Evolutionary conservation across 2,329 filamentous ascomycete genomes (phyloP).

Genomic region (Nannizziopsis arthrosporioides): DNA sequence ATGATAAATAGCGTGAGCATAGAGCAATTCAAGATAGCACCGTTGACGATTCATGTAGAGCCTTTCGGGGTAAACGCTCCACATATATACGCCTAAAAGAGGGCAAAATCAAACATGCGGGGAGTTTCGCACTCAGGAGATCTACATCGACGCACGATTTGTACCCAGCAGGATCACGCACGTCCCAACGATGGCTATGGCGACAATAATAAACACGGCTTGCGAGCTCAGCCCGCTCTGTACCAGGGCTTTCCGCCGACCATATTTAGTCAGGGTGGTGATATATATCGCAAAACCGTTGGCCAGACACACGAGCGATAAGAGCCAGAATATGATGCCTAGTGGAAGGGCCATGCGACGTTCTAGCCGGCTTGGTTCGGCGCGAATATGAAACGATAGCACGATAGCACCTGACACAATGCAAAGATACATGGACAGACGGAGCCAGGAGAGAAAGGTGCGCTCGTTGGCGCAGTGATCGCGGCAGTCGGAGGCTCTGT

Average conservation of each 20-base stretch:
- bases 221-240: slow-evolving; percentile 93
- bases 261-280: slow-evolving; percentile 69
- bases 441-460: slow-evolving; percentile 81
- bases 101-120: background rate
- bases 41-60: too few relatives aligned
- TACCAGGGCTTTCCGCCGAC: slow-evolving; percentile 65
- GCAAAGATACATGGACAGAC: slow-evolving; percentile 80
- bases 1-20: background rate
- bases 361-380: slow-evolving; percentile 58
- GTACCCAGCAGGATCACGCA: slow-evolving; percentile 36
- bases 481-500: slow-evolving; percentile 52
- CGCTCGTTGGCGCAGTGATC: slow-evolving; percentile 57
- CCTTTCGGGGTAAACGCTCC: too few relatives aligned
- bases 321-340: slow-evolving; percentile 75
- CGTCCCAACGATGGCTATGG: slow-evolving; percentile 34
- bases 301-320: slow-evolving; percentile 63
- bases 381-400: slow-evolving; percentile 81
- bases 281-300: slow-evolving; percentile 81
- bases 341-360: slow-evolving; percentile 67
- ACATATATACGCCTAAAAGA: background rate
- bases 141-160: slow-evolving; percentile 17
- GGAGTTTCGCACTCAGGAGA: background rate
- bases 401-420: slow-evolving; percentile 83
- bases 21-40: too few relatives aligned
- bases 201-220: slow-evolving; percentile 45